A percentile compares a stretch with the other conserved stretches of the same genome.
Evolutionary conservation across 2,329 filamentous ascomycete genomes (phyloP).

Genomic region (Colletotrichum sp.): DNA sequence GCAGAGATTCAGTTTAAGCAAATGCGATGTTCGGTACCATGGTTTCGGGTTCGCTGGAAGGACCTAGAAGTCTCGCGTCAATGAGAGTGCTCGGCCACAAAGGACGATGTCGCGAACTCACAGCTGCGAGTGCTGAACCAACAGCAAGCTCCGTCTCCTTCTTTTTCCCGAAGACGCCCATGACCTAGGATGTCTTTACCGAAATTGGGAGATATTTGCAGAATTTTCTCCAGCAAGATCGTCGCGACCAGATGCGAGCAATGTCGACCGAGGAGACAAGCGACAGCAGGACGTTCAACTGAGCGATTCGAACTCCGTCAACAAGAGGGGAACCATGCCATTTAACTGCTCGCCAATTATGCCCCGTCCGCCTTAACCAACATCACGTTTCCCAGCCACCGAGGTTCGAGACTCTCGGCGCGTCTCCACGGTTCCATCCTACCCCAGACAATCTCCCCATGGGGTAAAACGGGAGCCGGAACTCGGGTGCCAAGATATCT

Average conservation of each 20-base stretch:
- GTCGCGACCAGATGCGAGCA: not conserved
- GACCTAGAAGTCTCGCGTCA: conserved; percentile 25
- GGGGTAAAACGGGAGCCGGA: not conserved
- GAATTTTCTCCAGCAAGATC: not conserved
- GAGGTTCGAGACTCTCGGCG: not conserved
- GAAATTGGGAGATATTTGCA: rapidly evolving
- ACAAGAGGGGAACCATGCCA: not conserved
- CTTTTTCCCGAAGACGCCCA: not conserved
- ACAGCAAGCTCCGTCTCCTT: not conserved
- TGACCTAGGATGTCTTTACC: not conserved
- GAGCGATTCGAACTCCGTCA: not conserved
- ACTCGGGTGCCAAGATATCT: not conserved
- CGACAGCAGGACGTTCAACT: not conserved
- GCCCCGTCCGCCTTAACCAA: not conserved
- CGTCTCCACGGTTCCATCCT: not conserved
- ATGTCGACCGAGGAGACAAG: not conserved
- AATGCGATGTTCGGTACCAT: conserved; percentile 48
- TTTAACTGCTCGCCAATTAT: not conserved
- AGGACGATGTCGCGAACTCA: not conserved
- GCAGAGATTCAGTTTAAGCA: conserved; percentile 47
- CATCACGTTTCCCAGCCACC: not conserved
- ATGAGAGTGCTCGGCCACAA: not conserved
- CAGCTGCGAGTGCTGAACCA: not conserved
- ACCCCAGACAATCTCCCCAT: not conserved
- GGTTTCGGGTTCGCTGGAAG: conserved; percentile 43